These are phyloP conservation scores for Vitis rotundifolia DNA, from an alignment of 164 flowering plant genomes.

Conservation along the genomic window DNA sequence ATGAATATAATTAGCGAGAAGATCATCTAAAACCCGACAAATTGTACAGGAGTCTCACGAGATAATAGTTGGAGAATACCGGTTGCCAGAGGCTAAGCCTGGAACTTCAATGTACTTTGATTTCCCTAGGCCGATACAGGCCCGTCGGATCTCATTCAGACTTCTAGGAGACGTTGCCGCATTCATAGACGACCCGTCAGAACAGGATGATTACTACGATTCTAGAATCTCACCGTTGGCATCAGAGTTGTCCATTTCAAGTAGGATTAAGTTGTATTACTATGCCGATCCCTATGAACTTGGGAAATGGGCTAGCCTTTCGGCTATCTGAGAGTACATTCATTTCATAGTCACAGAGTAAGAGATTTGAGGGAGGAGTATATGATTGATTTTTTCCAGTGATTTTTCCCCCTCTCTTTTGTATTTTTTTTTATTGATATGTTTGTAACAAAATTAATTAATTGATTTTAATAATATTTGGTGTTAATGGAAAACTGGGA, in stretches of 20 bases:
- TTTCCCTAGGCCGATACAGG: conserved; percentile 67
- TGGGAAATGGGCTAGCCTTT: conserved; percentile 94
- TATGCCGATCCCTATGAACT: conserved; percentile 84
- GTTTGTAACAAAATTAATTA: no score
- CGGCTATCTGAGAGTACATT: conserved; percentile 52
- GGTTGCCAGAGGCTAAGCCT: conserved; percentile 73
- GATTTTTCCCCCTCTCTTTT: no score
- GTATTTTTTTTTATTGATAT: no score
- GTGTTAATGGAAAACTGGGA: no score
- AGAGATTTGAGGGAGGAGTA: no score
- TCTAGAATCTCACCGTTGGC: conserved; percentile 44
- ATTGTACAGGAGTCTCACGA: conserved; percentile 59
- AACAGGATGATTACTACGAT: conserved; percentile 59
- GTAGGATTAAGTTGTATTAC: conserved; percentile 76
- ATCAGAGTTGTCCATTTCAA: conserved; percentile 68
- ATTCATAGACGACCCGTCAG: conserved; percentile 75
- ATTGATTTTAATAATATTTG: no score
- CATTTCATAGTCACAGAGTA: background rate
- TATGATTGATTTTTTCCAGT: no score
- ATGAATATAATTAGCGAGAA: background rate
- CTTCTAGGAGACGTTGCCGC: conserved; percentile 88
- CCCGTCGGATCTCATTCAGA: conserved; percentile 60
- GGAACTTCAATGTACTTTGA: conserved; percentile 93
- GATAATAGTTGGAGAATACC: conserved; percentile 75
- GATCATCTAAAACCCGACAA: background rate